These are phyloP conservation scores for Annulohypoxylon stygium DNA, from an alignment of 495 filamentous ascomycete species.

Conservation along the genomic window DNA sequence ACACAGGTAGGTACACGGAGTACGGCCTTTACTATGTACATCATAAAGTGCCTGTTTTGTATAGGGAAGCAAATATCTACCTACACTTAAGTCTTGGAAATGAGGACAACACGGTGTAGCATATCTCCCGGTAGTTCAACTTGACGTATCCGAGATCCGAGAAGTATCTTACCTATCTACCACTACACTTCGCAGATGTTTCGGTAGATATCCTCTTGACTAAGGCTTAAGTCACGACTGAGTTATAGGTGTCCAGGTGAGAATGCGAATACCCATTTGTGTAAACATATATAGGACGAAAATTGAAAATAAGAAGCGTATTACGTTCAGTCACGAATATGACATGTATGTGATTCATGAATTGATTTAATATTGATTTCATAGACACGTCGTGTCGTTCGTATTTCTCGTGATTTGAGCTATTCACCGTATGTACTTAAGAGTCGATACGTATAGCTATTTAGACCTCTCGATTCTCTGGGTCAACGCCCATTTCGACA, in stretches of 20 bases:
- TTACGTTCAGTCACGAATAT: neutral
- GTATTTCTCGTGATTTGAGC: neutral
- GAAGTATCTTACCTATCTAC: too few relatives aligned
- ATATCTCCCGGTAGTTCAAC: too few relatives aligned
- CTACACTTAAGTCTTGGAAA: too few relatives aligned
- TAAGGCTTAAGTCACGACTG: neutral
- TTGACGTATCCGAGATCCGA: too few relatives aligned
- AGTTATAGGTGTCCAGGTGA: neutral
- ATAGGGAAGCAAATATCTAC: too few relatives aligned
- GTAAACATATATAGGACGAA: neutral
- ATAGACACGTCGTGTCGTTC: constrained; percentile 5
- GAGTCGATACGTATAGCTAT: neutral
- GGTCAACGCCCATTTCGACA: neutral
- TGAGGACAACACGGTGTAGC: too few relatives aligned
- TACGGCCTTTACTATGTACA: too few relatives aligned
- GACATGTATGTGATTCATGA: neutral
- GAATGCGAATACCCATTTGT: neutral
- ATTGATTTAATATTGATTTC: neutral
- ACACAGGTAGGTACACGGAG: too few relatives aligned
- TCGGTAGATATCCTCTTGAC: neutral
- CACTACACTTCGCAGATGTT: too few relatives aligned
- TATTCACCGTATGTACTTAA: neutral
- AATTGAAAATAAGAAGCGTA: neutral
- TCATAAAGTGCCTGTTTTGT: too few relatives aligned
- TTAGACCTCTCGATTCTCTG: neutral